Evolutionary conservation across 345 rosid genomes (phyloP).

Genomic region (Eucalyptus grandis): DNA sequence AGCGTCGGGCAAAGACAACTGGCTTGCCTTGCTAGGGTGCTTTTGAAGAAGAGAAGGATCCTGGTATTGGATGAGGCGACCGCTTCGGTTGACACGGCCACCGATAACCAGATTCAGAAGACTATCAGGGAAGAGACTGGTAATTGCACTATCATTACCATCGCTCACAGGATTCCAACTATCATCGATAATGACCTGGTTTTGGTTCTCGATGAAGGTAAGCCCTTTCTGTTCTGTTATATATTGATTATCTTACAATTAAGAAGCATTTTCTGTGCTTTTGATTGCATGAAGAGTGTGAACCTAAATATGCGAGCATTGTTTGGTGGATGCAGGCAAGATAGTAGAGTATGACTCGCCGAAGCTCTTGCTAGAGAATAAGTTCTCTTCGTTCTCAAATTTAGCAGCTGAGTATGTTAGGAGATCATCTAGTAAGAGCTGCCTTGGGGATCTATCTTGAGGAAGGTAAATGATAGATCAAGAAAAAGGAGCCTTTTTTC

Average conservation of each 20-base stretch:
- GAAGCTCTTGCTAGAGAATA: conserved; percentile 34
- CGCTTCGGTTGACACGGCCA: neutral
- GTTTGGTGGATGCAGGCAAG: conserved; percentile 26
- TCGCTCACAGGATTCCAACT: no score
- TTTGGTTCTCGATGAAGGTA: no score
- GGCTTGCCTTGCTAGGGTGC: conserved; percentile 66
- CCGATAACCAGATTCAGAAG: conserved; percentile 56
- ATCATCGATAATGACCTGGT: no score
- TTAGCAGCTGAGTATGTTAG: conserved; percentile 47
- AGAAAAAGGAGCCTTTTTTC: neutral
- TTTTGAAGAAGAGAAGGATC: conserved; percentile 7
- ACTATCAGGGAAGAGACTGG: conserved; percentile 58
- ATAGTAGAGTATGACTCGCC: conserved; percentile 34
- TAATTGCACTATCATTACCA: no score
- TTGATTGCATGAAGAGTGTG: no score
- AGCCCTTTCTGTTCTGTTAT: no score
- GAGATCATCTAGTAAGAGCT: conserved; percentile 29
- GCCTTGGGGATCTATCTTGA: neutral
- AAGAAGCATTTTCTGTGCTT: neutral
- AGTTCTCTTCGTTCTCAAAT: conserved; percentile 49
- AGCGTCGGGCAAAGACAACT: conserved; percentile 96
- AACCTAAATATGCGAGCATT: neutral
- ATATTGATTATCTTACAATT: no score
- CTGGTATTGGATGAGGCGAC: neutral
- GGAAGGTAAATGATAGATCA: neutral